A percentile compares a stretch with the other conserved stretches of the same genome.
These are phyloP conservation scores for Trametes gibbosa DNA, from an alignment of 768 basidiomycete species.

Conservation along the genomic window DNA sequence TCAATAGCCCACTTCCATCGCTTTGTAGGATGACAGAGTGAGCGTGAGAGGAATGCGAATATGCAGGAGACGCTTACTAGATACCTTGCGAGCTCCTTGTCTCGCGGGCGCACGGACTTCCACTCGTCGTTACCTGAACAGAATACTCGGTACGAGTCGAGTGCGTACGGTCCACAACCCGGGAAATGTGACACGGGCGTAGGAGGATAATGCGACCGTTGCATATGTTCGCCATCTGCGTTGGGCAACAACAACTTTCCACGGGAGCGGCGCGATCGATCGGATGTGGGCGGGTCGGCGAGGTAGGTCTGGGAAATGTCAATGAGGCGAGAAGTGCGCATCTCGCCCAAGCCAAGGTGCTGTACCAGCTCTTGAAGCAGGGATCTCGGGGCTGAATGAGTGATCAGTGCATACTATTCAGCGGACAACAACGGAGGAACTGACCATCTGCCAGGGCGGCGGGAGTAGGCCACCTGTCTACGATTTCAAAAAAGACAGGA, in stretches of 20 bases:
- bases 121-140: constrained; percentile 50
- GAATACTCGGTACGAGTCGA: constrained; percentile 77
- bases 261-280: not conserved
- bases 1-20: constrained; percentile 71
- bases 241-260: not conserved
- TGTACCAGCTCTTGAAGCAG: constrained; percentile 31
- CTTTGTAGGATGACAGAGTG: constrained; percentile 35
- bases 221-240: not conserved
- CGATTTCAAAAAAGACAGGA: constrained; percentile 60
- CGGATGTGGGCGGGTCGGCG: constrained; percentile 1
- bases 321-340: constrained; percentile 55
- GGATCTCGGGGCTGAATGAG: not conserved
- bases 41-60: not conserved
- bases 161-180: constrained; percentile 67
- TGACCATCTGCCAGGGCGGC: constrained; percentile 53
- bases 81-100: constrained; percentile 70
- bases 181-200: constrained; percentile 58
- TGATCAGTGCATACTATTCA: not conserved
- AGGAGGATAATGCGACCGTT: constrained; percentile 36
- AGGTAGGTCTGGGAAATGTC: constrained; percentile 17
- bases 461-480: constrained; percentile 58
- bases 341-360: constrained; percentile 57
- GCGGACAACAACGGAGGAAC: constrained; percentile 8
- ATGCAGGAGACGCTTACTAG: constrained; percentile 47
- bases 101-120: constrained; percentile 58